Conservation (phyloP, 2,329 filamentous ascomycete species). For the Paecilomyces sp. region DNA sequence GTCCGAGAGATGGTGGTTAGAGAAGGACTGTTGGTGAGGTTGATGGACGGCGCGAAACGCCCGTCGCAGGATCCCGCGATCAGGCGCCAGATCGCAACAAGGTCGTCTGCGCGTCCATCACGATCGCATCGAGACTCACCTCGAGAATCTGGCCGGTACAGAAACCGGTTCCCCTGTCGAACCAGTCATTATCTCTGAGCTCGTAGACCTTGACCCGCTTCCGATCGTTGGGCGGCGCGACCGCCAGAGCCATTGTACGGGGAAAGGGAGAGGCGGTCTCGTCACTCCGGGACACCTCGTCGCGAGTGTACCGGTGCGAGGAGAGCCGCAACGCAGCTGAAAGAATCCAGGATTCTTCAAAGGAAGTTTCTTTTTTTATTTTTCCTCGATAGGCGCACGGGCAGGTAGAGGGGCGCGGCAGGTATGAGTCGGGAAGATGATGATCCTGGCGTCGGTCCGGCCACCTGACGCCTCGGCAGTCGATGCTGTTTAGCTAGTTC, state of each 20-base stretch:
- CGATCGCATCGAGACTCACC: slow-evolving; percentile 45
- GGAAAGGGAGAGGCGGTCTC: slow-evolving; percentile 24
- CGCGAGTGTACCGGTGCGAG: slow-evolving; percentile 26
- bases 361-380: background rate
- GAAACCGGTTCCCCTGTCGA: slow-evolving; percentile 92
- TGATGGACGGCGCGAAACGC: slow-evolving; percentile 2
- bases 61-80: slow-evolving; percentile 12
- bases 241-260: slow-evolving; percentile 41
- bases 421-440: slow-evolving; percentile 11
- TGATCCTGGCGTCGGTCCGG: slow-evolving; percentile 14
- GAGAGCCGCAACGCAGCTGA: slow-evolving; percentile 12
- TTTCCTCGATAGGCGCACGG: slow-evolving; percentile 3
- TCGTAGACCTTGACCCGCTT: slow-evolving; percentile 95
- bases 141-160: slow-evolving; percentile 71
- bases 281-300: slow-evolving; percentile 31
- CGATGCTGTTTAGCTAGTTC: background rate
- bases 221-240: slow-evolving; percentile 42
- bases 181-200: slow-evolving; percentile 98
- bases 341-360: background rate
- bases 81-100: slow-evolving; percentile 2
- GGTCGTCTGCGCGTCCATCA: background rate
- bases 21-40: background rate
- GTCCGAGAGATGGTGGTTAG: slow-evolving; percentile 17
- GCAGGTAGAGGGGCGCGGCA: slow-evolving; percentile 9
- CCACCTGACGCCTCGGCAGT: slow-evolving; percentile 25